Conservation (phyloP, 768 basidiomycete species). For the Phaeotremella skinneri region DNA sequence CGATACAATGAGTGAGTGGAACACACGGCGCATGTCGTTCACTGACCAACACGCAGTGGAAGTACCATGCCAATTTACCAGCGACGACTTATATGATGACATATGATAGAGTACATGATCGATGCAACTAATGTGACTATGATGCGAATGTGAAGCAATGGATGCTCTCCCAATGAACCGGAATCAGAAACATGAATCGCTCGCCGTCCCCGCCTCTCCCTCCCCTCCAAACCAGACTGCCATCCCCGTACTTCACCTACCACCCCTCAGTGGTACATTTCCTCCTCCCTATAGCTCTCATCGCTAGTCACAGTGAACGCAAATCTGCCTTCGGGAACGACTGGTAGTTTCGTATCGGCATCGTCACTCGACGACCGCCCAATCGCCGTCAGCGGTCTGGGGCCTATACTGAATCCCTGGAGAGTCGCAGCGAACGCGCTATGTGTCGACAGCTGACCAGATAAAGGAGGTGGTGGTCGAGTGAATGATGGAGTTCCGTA, state of each 20-base stretch:
- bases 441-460: slow-evolving; percentile 11
- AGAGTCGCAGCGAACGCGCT: neutral
- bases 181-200: no score
- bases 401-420: slow-evolving; percentile 1
- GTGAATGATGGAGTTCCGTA: slow-evolving; percentile 11
- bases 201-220: no score
- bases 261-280: neutral
- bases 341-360: neutral
- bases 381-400: slow-evolving; percentile 19
- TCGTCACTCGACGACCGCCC: neutral
- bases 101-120: no score
- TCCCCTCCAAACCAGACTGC: no score
- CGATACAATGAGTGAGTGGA: no score
- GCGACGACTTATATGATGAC: no score
- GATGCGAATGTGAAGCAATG: neutral
- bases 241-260: neutral
- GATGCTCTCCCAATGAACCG: no score
- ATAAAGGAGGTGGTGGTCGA: slow-evolving; percentile 19
- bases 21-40: no score
- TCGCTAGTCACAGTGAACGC: neutral
- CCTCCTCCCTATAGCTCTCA: no score
- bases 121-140: neutral
- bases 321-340: neutral
- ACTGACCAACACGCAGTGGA: no score
- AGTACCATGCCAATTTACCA: no score